Percentiles rank a stretch among this genome's conserved stretches.
These are phyloP conservation scores for Aspergillus novofumigatus DNA, from an alignment of 2,329 filamentous ascomycete species.

Conservation along the genomic window DNA sequence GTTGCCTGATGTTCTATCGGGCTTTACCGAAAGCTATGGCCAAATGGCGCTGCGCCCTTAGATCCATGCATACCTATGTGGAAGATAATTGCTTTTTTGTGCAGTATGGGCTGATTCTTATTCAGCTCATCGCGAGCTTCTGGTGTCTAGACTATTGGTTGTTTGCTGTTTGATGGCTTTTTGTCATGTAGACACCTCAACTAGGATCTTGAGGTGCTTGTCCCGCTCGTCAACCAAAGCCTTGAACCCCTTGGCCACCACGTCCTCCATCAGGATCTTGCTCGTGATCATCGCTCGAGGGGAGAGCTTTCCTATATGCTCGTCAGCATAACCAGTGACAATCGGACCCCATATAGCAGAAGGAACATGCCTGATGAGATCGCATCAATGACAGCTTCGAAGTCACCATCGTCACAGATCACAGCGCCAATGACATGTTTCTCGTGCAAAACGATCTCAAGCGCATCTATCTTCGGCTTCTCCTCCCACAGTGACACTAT, in stretches of 20 bases:
- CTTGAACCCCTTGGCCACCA: conserved; percentile 56
- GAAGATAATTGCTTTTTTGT: background rate
- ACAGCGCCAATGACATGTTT: conserved; percentile 47
- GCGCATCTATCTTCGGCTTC: conserved; percentile 50
- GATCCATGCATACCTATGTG: background rate
- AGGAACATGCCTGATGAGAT: conserved; percentile 28
- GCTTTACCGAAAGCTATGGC: background rate
- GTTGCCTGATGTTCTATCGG: background rate
- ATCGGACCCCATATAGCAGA: background rate
- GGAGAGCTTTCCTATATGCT: conserved; percentile 46
- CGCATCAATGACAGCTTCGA: conserved; percentile 55
- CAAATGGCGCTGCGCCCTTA: too few relatives aligned
- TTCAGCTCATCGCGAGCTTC: background rate
- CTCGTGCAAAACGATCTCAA: conserved; percentile 51
- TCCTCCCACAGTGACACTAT: conserved; percentile 63
- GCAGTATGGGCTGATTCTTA: background rate
- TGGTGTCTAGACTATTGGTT: background rate
- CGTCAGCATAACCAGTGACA: conserved; percentile 3
- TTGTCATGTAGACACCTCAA: conserved; percentile 31
- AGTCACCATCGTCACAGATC: conserved; percentile 52
- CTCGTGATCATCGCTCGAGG: conserved; percentile 59
- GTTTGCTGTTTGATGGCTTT: background rate
- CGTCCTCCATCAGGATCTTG: conserved; percentile 52
- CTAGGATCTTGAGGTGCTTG: conserved; percentile 60
- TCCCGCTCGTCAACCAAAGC: conserved; percentile 58